phyloP scores from a whole-genome alignment of 495 filamentous ascomycete genomes.

The Xylaria telfairii region DNA sequence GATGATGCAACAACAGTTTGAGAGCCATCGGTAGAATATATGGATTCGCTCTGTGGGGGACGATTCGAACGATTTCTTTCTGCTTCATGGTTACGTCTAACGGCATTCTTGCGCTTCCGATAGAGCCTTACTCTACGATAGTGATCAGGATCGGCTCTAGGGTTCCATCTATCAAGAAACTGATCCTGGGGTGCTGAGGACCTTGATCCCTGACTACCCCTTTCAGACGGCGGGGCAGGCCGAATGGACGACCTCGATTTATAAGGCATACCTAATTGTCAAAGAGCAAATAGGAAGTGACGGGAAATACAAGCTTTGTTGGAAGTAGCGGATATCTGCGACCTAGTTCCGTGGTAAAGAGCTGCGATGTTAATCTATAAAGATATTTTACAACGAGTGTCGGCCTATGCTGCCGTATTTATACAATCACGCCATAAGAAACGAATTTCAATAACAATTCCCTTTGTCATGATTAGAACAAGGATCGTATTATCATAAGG shows the following conservation, averaged over 20 bases:
- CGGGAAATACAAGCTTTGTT: not conserved
- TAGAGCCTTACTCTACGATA: slow-evolving; percentile 1
- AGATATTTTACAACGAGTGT: not conserved
- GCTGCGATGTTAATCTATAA: not conserved
- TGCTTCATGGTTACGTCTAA: not conserved
- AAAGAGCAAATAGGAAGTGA: not conserved
- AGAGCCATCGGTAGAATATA: too few relatives aligned
- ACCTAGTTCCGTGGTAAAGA: not conserved
- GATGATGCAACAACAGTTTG: not conserved
- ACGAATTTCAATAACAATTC: not conserved
- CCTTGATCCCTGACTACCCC: not conserved
- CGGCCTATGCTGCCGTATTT: not conserved
- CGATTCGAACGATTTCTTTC: not conserved
- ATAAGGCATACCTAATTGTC: not conserved
- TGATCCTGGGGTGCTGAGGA: not conserved
- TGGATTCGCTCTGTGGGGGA: not conserved
- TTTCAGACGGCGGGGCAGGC: not conserved
- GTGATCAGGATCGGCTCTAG: not conserved
- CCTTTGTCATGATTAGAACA: not conserved
- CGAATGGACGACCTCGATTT: not conserved
- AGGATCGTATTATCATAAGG: not conserved
- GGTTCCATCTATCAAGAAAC: slow-evolving; percentile 8
- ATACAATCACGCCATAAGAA: not conserved
- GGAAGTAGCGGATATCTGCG: not conserved
- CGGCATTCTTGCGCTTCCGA: not conserved